Base-by-base conservation (phyloP, 2,329 filamentous ascomycete genomes). In the Verticillium albo-atrum region DNA sequence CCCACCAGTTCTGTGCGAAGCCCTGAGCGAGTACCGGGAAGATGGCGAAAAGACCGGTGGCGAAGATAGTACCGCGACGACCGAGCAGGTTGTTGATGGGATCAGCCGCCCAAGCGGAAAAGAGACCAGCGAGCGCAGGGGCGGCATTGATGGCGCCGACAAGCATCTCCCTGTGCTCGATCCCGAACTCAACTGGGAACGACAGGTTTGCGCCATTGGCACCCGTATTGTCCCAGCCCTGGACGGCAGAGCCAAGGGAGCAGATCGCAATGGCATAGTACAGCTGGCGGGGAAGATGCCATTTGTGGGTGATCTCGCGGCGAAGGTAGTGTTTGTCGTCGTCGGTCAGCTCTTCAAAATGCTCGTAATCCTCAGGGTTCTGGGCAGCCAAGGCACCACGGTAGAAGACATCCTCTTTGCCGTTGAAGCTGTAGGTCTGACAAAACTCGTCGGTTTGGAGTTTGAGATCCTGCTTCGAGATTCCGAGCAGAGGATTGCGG, bases 31-130 rank as follows among this genome's bases (percentile, higher is more conserved):
- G 66, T 2, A 89, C 72, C 64, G 83, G 88, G 68, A 89, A 87
- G 64, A 87, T 73, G 14, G 82, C 84, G 6, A 50, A 50, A 4
- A 50, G 20, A 10, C 42, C 42, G 42, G 81, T 80, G 53, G 87
- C 69, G 68, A 89, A 89, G 61, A 89, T 89, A 53, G 84, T 82
- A 12, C 86, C 84, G 56, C 86, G 82, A 42, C 87, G 84, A 37
- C 85, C 86, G 28, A 86, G 65, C 12, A 73, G 73, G 47, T 82
- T 73, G 66, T 89, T 89, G 14, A 85, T 65, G 1, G 86, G 85
- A 58, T 88, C 85, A 0, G 85, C 86, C 6, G 86, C 72, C 85
- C 85, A 88, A 60, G 81, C 80, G 25, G 54, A 50, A 10, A 50
- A 23, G n/a, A 50, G 20, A 4, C 42, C 42, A 12, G 42, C 42